Evolutionary conservation across 1,284 basidiomycete genomes (phyloP).

Genomic region (Ceratobasidium theobromae): DNA sequence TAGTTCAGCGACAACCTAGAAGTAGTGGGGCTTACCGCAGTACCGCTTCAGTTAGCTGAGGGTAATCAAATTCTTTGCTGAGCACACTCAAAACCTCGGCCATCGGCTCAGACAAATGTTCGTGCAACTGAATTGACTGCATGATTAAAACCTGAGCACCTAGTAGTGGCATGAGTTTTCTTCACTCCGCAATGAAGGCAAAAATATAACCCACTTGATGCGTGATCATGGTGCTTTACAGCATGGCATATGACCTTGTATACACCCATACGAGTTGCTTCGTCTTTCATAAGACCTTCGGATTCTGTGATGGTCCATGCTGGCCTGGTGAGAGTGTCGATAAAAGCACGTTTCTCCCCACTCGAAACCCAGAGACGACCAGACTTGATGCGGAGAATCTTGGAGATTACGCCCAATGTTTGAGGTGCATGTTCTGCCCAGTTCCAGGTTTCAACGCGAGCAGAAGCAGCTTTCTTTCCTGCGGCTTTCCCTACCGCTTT

Average conservation of each 20-base stretch:
- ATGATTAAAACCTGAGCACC: constrained; percentile 85
- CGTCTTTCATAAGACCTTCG: constrained; percentile 84
- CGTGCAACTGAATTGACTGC: constrained; percentile 90
- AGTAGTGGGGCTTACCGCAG: constrained; percentile 50
- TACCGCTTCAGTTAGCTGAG: constrained; percentile 88
- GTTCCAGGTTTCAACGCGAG: constrained; percentile 55
- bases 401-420: constrained; percentile 68
- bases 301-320: constrained; percentile 86
- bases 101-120: constrained; percentile 92
- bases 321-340: constrained; percentile 81
- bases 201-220: constrained; percentile 51
- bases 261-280: constrained; percentile 69
- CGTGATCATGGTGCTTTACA: constrained; percentile 89
- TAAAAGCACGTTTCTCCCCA: constrained; percentile 79
- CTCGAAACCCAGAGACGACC: constrained; percentile 86
- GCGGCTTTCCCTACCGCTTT: constrained; percentile 45
- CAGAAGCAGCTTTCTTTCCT: constrained; percentile 48
- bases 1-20: not conserved
- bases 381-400: constrained; percentile 71
- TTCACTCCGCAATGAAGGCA: not conserved
- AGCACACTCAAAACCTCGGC: constrained; percentile 85
- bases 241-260: constrained; percentile 91
- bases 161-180: constrained; percentile 22
- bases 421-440: constrained; percentile 78
- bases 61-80: constrained; percentile 84